Evolutionary conservation across 164 flowering plant genomes (phyloP), one percentile per base, ranked within the genome.

Genomic region (Santalum album): DNA sequence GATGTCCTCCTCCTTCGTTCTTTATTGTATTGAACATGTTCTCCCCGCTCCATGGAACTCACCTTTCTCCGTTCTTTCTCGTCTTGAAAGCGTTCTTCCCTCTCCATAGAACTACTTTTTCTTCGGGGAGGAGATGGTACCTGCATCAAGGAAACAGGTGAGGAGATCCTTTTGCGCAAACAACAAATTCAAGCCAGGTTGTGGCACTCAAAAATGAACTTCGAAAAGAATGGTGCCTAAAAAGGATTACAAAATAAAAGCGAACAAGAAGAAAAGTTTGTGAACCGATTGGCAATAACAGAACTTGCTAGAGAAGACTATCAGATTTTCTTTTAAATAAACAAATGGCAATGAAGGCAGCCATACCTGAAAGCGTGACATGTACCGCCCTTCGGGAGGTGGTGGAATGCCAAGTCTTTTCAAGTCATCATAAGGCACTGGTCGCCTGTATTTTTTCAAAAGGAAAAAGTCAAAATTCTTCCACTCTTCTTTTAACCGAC

Each of bases 311-410:
- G n/a, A n/a, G n/a, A n/a, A n/a, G n/a, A n/a, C n/a, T n/a, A n/a
- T n/a, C n/a, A n/a, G n/a, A n/a, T n/a, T n/a, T n/a, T n/a, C n/a
- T n/a, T n/a, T n/a, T n/a, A n/a, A n/a, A n/a, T n/a, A n/a, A n/a
- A n/a, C n/a, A n/a, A n/a, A n/a, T n/a, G n/a, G n/a, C n/a, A n/a
- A n/a, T n/a, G n/a, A n/a, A n/a, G n/a, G n/a, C n/a, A 29, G 9
- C 34, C 34, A 29, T 69, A 91, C 95, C 96, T 88, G 72, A 69
- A 60, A 81, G 25, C 95, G 92, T 59, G 95, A 70, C 94, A 76
- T 74, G 66, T 91, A 91, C 68, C 74, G 78, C 55, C 98, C 98
- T 75, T 88, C 96, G 14, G 98, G 98, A 5, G 96, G 98, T 54
- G 80, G 88, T 48, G 89, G 82, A 54, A 91, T 88, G 32, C 96